Evolutionary conservation across 345 rosid species (phyloP), one percentile per base, ranked within the genome.

Genomic region (Abelmoschus esculentus): DNA sequence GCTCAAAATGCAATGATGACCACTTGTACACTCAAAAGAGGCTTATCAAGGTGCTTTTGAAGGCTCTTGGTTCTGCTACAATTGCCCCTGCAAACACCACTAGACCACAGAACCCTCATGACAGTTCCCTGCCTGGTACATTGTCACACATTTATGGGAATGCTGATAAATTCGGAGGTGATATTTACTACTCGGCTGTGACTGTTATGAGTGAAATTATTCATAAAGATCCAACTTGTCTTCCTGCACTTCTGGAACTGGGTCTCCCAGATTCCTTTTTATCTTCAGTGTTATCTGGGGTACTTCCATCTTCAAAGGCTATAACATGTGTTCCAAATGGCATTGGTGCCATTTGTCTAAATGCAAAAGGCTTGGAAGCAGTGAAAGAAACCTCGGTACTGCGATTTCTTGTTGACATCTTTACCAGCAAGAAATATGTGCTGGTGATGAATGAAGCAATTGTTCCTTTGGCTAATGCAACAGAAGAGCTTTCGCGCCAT

Each of bases 141-240:
- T 83, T 93, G 80, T 84, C 96, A 1, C 80, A 84, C 63, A 86
- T 93, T 81, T 89, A 81, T 77, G 77, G 70, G 72, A 85, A 88
- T 77, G 86, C 90, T 13, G 89, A 80, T 77, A 93, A 87, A 76
- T 91, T 93, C 86, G 96, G 97, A 62, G 95, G 98, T 56, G 98
- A 91, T 66, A 91, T 93, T 50, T 93, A 88, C 73, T 81, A 87
- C 83, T 89, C 98, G 32, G 96, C 98, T 71, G 98, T 93, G 76
- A 91, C 97, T 55, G 92, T 93, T 52, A 93, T 93, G 98, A 91
- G 97, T 79, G 97, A 93, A 74, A 85, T 91, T 61, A 88, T 93
- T 77, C 98, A 93, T 84, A 93, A 91, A 79, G 97, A 93, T 72
- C 98, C 98, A 53, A 91, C 97, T 53, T 88, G 92, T 74, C 91